phyloP scores from a whole-genome alignment of 2,329 filamentous ascomycete genomes.

The Penicillium sp. region DNA sequence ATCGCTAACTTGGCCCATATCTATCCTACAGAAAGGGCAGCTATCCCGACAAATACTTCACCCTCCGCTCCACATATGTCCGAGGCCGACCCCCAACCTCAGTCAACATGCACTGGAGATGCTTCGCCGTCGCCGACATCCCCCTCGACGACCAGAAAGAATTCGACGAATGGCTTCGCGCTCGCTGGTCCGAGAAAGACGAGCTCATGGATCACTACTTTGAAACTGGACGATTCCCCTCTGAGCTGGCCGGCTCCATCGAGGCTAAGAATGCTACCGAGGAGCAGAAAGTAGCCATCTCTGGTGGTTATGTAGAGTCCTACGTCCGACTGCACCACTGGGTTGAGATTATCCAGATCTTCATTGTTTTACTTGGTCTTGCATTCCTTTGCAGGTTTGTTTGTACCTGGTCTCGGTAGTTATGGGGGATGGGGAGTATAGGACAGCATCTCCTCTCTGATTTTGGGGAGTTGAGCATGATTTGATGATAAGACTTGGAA shows the following conservation, averaged over 20 bases:
- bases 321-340: constrained; percentile 51
- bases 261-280: constrained; percentile 50
- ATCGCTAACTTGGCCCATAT: neutral
- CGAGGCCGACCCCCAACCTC: constrained; percentile 89
- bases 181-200: constrained; percentile 93
- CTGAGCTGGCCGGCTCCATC: constrained; percentile 62
- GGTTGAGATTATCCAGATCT: constrained; percentile 53
- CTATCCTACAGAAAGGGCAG: constrained; percentile 66
- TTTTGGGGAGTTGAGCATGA: neutral
- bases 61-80: constrained; percentile 83
- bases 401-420: constrained; percentile 23
- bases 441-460: neutral
- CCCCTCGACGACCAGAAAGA: constrained; percentile 74
- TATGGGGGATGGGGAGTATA: constrained; percentile 1
- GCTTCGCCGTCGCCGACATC: constrained; percentile 80
- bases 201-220: constrained; percentile 82
- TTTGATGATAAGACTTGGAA: constrained; percentile 11
- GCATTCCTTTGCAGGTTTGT: constrained; percentile 42
- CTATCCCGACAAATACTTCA: constrained; percentile 91
- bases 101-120: constrained; percentile 95
- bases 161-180: constrained; percentile 84
- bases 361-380: constrained; percentile 46
- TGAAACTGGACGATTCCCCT: constrained; percentile 78
- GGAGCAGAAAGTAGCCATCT: constrained; percentile 40
- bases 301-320: constrained; percentile 51